Percentiles rank a stretch among this genome's conserved stretches.
phyloP scores from a whole-genome alignment of 1,284 basidiomycete genomes.

The Sutorius eximius region DNA sequence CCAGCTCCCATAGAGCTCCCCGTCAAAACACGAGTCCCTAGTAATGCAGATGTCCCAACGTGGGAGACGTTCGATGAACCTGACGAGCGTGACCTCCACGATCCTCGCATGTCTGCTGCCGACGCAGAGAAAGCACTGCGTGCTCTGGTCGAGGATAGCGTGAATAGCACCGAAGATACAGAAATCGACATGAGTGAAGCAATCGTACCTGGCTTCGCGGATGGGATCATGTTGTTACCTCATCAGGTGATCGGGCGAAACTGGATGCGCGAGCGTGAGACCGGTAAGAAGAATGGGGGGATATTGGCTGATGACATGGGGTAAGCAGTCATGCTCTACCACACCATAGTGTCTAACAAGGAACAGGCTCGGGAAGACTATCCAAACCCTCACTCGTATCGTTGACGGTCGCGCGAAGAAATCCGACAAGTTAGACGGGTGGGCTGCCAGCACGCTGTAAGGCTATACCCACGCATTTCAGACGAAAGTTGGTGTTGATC shows the following conservation, averaged over 20 bases:
- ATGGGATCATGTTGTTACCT: slow-evolving; percentile 71
- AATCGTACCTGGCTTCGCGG: slow-evolving; percentile 70
- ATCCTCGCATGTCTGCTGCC: slow-evolving; percentile 39
- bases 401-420: slow-evolving; percentile 72
- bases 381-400: slow-evolving; percentile 86
- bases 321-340: slow-evolving; percentile 37
- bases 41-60: slow-evolving; percentile 8
- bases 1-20: slow-evolving; percentile 34
- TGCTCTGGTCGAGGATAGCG: slow-evolving; percentile 54
- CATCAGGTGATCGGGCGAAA: slow-evolving; percentile 84
- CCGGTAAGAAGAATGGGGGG: slow-evolving; percentile 77
- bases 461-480: slow-evolving; percentile 30
- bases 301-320: slow-evolving; percentile 95
- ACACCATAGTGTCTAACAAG: slow-evolving; percentile 2
- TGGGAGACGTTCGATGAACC: slow-evolving; percentile 37
- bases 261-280: slow-evolving; percentile 89
- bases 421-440: slow-evolving; percentile 72
- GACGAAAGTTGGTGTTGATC: slow-evolving; percentile 16
- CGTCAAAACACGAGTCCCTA: slow-evolving; percentile 14
- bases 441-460: slow-evolving; percentile 71
- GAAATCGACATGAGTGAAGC: slow-evolving; percentile 63
- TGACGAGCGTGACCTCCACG: slow-evolving; percentile 35
- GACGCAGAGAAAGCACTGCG: slow-evolving; percentile 67
- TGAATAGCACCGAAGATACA: slow-evolving; percentile 46
- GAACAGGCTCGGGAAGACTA: slow-evolving; percentile 83